Conservation (phyloP, 2,329 filamentous ascomycete genomes). For the Zasmidium angulare region DNA sequence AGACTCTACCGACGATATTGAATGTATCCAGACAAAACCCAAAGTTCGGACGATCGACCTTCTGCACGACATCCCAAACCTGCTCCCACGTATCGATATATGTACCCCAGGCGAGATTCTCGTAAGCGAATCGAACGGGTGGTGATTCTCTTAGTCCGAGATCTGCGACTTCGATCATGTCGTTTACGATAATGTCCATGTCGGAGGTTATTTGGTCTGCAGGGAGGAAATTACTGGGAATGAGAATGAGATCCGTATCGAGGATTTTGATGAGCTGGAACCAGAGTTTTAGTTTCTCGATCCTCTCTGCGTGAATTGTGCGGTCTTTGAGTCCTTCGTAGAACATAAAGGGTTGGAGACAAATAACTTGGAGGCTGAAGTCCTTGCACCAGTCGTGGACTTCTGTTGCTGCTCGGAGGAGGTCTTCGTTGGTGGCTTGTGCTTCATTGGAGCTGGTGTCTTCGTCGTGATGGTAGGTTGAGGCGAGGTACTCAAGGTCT, state of each 20-base stretch:
- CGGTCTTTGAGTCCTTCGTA: slow-evolving; percentile 71
- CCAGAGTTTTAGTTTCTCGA: slow-evolving; percentile 69
- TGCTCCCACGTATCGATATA: slow-evolving; percentile 69
- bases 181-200: slow-evolving; percentile 57
- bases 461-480: too few relatives aligned
- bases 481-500: slow-evolving; percentile 64
- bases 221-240: slow-evolving; percentile 69
- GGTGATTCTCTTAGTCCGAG: slow-evolving; percentile 56
- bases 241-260: slow-evolving; percentile 68
- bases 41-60: slow-evolving; percentile 68
- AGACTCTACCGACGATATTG: slow-evolving; percentile 71
- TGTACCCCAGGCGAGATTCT: slow-evolving; percentile 71
- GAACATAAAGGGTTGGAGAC: slow-evolving; percentile 73
- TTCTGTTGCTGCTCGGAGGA: slow-evolving; percentile 56
- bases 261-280: slow-evolving; percentile 64
- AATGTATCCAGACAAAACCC: slow-evolving; percentile 76
- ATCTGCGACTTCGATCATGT: slow-evolving; percentile 65
- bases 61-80: slow-evolving; percentile 65
- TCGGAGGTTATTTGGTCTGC: slow-evolving; percentile 51
- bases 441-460: too few relatives aligned
- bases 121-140: slow-evolving; percentile 67
- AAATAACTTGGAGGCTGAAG: slow-evolving; percentile 60
- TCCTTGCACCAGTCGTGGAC: slow-evolving; percentile 59
- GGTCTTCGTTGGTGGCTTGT: too few relatives aligned
- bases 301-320: slow-evolving; percentile 52